Conservation (phyloP, 2,329 filamentous ascomycete species). For the Biscogniauxia mediterranea region DNA sequence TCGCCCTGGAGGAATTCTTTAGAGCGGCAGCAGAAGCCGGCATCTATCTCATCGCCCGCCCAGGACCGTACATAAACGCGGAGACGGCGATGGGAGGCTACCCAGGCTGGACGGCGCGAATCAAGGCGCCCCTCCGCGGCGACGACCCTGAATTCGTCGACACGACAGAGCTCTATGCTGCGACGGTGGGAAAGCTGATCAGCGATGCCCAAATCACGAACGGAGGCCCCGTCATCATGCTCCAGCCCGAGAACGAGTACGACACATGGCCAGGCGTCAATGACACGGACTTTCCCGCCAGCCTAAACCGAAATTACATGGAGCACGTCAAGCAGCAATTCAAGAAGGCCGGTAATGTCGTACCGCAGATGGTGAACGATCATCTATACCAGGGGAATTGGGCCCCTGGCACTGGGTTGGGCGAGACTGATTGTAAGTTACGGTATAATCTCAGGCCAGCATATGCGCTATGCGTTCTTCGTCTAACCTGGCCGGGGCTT, state of each 20-base stretch:
- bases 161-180: constrained; percentile 62
- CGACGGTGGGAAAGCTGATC: constrained; percentile 61
- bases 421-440: constrained; percentile 35
- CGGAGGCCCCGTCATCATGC: constrained; percentile 72
- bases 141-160: constrained; percentile 58
- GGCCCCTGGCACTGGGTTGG: constrained; percentile 57
- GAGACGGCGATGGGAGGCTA: constrained; percentile 74
- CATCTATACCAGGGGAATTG: constrained; percentile 58
- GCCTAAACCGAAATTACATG: constrained; percentile 60
- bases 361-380: constrained; percentile 75
- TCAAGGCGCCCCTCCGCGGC: constrained; percentile 62
- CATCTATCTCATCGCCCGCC: constrained; percentile 70
- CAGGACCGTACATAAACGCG: constrained; percentile 74
- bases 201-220: constrained; percentile 77
- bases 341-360: constrained; percentile 63
- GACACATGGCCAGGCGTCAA: constrained; percentile 44
- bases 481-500: no score
- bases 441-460: background rate
- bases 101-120: constrained; percentile 73
- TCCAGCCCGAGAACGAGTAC: constrained; percentile 81
- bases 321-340: constrained; percentile 68
- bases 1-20: constrained; percentile 71
- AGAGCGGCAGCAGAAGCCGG: constrained; percentile 71
- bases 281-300: constrained; percentile 48
- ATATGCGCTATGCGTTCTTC: background rate